Evolutionary conservation across 2,329 filamentous ascomycete species (phyloP), one percentile per base, ranked within the genome.

Genomic region (Dactylonectria estremocensis): DNA sequence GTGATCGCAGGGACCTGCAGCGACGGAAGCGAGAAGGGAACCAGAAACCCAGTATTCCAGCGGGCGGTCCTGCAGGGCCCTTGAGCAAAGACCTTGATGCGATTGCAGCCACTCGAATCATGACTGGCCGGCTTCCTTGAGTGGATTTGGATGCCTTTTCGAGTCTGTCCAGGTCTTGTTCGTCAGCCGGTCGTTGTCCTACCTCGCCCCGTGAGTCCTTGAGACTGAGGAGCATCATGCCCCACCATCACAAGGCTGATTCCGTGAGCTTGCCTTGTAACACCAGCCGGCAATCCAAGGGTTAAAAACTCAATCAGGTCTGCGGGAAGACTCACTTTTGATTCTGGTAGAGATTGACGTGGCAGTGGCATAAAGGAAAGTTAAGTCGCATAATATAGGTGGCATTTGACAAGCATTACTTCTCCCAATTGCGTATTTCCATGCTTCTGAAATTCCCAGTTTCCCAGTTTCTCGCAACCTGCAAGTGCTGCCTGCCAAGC

Each of bases 161-260:
- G 18, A 24, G 24, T 9, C 48, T 14, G 24, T 9, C 48, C 24
- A 3, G 24, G 48, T 14, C 24, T 35, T 20, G 31, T 53, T 50
- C 14, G 33, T 53, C 50, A 28, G 48, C 48, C 35, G n/a, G 10
- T 14, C 7, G 54, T 24, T 45, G 54, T 46, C 54, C 54, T 57
- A 57, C 8, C 22, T 31, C 16, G 40, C 28, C 40, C 55, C 28
- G n/a, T 31, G 24, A 57, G 43, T 48, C 55, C 55, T 48, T 48
- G 28, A 57, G 40, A 58, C 55, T 20, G 16, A 35, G 40, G 16
- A 49, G 24, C 22, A 28, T 43, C 31, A 59, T 20, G 62, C 55
- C 62, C 62, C 62, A 60, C 62, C 45, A 58, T 60, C 62, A 65
- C 48, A 60, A 20, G 55, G 40, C 50, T 50, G 20, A 45, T n/a